Conservation (phyloP, 495 filamentous ascomycete species). For the Penicillium bialowiezense region DNA sequence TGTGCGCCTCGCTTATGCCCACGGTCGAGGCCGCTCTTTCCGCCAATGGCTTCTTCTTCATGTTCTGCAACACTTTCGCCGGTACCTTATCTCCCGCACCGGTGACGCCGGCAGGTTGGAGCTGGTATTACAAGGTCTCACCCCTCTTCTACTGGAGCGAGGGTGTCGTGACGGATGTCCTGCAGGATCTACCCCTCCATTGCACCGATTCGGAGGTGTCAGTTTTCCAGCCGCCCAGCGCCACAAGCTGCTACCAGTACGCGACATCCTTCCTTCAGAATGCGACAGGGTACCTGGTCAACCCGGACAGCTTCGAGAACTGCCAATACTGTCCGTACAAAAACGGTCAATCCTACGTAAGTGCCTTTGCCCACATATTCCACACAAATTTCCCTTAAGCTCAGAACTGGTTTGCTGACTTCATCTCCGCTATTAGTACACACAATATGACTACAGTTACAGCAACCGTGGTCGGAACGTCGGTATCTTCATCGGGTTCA, state of each 20-base stretch:
- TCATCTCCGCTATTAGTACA: too few relatives aligned
- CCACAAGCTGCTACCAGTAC: slow-evolving; percentile 58
- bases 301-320: slow-evolving; percentile 41
- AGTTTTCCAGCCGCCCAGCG: slow-evolving; percentile 51
- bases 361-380: too few relatives aligned
- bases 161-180: slow-evolving; percentile 62
- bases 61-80: slow-evolving; percentile 74
- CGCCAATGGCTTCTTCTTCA: slow-evolving; percentile 70
- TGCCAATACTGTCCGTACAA: slow-evolving; percentile 57
- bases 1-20: too few relatives aligned
- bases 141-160: slow-evolving; percentile 69
- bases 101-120: slow-evolving; percentile 78
- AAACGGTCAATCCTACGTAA: slow-evolving; percentile 16
- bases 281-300: slow-evolving; percentile 53
- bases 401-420: too few relatives aligned
- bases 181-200: slow-evolving; percentile 51
- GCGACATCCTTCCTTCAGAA: slow-evolving; percentile 43
- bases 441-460: too few relatives aligned
- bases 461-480: too few relatives aligned
- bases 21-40: slow-evolving; percentile 16
- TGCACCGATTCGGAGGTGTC: slow-evolving; percentile 42
- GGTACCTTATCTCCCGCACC: slow-evolving; percentile 65
- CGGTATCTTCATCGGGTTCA: too few relatives aligned
- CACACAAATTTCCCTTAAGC: too few relatives aligned
- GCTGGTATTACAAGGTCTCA: slow-evolving; percentile 74